These are phyloP conservation scores for Ricinus communis DNA, from an alignment of 345 rosid genomes.

Conservation along the genomic window DNA sequence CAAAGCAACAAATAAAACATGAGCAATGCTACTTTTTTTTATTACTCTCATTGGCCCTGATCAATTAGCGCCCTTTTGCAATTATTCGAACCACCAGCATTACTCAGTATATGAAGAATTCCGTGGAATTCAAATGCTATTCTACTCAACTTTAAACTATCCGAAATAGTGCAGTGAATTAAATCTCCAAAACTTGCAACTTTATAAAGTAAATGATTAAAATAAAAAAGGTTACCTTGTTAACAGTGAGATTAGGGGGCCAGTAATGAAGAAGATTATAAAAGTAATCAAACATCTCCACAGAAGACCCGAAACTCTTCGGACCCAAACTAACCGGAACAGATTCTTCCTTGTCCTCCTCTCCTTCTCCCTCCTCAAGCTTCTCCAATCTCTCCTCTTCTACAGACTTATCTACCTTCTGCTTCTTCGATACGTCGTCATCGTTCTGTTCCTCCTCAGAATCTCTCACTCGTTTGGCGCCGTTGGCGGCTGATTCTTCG, in stretches of 20 bases:
- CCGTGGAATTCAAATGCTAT: background rate
- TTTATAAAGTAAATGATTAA: background rate
- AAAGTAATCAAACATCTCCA: slow-evolving; percentile 78
- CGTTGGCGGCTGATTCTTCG: slow-evolving; percentile 6
- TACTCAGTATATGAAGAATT: too few species aligned
- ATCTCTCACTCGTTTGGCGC: slow-evolving; percentile 16
- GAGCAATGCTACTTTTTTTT: background rate
- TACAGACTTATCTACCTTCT: slow-evolving; percentile 36
- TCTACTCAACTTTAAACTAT: too few species aligned
- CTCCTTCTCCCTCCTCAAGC: slow-evolving; percentile 8
- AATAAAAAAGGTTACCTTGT: slow-evolving; percentile 43
- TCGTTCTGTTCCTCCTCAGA: slow-evolving; percentile 5
- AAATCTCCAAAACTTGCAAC: background rate
- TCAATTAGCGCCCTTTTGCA: background rate
- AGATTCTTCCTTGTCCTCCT: slow-evolving; percentile 30
- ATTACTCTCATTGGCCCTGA: background rate
- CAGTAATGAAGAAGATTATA: slow-evolving; percentile 58
- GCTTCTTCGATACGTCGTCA: slow-evolving; percentile 54
- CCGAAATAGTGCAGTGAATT: too few species aligned
- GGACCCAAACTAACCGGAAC: slow-evolving; percentile 64
- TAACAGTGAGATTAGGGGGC: slow-evolving; percentile 62
- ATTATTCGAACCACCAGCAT: background rate
- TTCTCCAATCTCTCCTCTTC: slow-evolving; percentile 23
- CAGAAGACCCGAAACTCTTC: slow-evolving; percentile 68
- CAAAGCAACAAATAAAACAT: background rate